Evolutionary conservation across 305 asterid genomes (phyloP).

Genomic region (Solanum aculeatissimum): DNA sequence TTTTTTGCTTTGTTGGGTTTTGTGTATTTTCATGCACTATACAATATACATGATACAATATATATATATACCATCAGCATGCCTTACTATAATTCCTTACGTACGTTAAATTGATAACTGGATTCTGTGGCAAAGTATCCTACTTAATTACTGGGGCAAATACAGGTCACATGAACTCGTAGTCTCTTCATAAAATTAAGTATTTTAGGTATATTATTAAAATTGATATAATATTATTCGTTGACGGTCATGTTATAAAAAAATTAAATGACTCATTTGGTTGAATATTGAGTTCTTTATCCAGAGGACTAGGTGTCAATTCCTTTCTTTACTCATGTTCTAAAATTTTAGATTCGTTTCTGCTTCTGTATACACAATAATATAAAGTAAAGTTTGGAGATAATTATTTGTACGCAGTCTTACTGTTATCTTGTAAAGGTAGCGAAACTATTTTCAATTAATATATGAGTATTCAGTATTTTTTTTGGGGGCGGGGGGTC

Average conservation of each 20-base stretch:
- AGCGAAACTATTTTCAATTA: neutral
- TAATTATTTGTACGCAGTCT: fast-evolving
- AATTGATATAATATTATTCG: neutral
- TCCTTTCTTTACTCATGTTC: neutral
- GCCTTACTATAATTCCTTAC: constrained; percentile 9
- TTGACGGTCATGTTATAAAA: neutral
- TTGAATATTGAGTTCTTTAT: neutral
- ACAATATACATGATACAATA: neutral
- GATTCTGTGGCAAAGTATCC: neutral
- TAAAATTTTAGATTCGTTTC: neutral
- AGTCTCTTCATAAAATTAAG: neutral
- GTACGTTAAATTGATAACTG: neutral
- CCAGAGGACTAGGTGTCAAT: neutral
- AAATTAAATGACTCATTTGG: neutral
- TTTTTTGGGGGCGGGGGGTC: neutral
- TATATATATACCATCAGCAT: neutral
- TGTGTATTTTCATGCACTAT: constrained; percentile 40
- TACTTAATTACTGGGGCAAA: neutral
- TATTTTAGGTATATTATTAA: neutral
- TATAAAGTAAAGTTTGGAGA: too few species aligned
- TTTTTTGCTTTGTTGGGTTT: constrained; percentile 9
- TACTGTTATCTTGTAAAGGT: neutral
- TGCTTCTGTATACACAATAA: neutral
- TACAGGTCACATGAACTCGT: neutral
- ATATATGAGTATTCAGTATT: neutral